Percentiles rank a stretch among this genome's conserved stretches.
Evolutionary conservation across 2,329 filamentous ascomycete genomes (phyloP).

Genomic region (Colletotrichum sp.): DNA sequence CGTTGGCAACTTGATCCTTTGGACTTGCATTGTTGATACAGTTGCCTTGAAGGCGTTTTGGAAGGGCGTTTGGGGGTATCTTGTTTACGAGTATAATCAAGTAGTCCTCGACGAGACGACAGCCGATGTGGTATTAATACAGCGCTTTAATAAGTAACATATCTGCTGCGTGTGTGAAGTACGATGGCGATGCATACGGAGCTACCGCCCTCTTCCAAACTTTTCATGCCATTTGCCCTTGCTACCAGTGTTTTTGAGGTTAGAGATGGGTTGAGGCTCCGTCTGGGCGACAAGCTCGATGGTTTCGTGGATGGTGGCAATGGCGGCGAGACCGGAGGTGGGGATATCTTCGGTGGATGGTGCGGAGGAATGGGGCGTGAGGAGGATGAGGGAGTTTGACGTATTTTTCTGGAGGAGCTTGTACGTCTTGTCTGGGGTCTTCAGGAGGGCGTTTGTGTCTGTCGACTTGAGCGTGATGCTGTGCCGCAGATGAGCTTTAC

Average conservation of each 20-base stretch:
- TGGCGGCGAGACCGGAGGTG: conserved; percentile 44
- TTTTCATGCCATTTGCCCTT: conserved; percentile 67
- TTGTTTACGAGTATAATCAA: background rate
- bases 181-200: background rate
- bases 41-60: background rate
- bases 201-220: conserved; percentile 53
- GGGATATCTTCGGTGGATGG: conserved; percentile 19
- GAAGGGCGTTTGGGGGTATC: background rate
- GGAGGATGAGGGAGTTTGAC: conserved; percentile 68
- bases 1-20: background rate
- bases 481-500: background rate
- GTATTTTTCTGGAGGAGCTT: conserved; percentile 70
- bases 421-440: conserved; percentile 57
- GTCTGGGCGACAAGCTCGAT: conserved; percentile 59
- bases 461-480: conserved; percentile 57
- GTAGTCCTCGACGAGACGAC: background rate
- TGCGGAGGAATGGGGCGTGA: conserved; percentile 38
- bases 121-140: background rate
- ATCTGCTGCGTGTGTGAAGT: background rate
- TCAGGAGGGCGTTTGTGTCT: conserved; percentile 55
- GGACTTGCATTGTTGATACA: background rate
- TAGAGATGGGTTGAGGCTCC: conserved; percentile 31
- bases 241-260: conserved; percentile 30
- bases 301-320: conserved; percentile 66
- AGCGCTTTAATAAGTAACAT: background rate